phyloP scores from a whole-genome alignment of 1,284 basidiomycete species.

The Farysia itapuensis region DNA sequence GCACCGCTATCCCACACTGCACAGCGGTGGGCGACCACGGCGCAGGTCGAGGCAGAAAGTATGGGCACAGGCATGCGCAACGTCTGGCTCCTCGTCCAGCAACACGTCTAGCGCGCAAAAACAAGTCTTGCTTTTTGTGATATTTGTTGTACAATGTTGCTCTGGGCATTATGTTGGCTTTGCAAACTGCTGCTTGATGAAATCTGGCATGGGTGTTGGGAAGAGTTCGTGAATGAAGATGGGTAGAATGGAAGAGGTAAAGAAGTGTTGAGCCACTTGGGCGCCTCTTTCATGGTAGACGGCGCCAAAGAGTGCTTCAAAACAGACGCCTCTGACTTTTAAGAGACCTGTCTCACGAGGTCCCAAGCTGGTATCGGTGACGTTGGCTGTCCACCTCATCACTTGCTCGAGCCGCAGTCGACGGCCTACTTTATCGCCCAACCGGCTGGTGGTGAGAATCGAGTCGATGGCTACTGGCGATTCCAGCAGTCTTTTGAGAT shows the following conservation, averaged over 20 bases:
- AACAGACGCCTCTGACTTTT: slow-evolving; percentile 54
- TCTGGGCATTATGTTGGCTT: not conserved
- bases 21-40: slow-evolving; percentile 17
- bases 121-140: too few species aligned
- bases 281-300: slow-evolving; percentile 51
- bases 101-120: too few species aligned
- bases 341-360: slow-evolving; percentile 53
- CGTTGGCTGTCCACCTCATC: slow-evolving; percentile 58
- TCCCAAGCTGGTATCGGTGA: slow-evolving; percentile 35
- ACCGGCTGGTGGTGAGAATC: slow-evolving; percentile 39
- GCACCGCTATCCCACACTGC: too few species aligned
- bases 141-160: not conserved
- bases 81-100: slow-evolving; percentile 23
- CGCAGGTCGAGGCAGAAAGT: slow-evolving; percentile 35
- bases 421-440: slow-evolving; percentile 52
- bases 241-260: slow-evolving; percentile 17
- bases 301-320: slow-evolving; percentile 59
- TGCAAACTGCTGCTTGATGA: slow-evolving; percentile 7
- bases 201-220: slow-evolving; percentile 18
- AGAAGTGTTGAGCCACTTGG: slow-evolving; percentile 19
- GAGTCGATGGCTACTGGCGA: slow-evolving; percentile 29
- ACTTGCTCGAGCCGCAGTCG: slow-evolving; percentile 52
- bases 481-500: slow-evolving; percentile 35
- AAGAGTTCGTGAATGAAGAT: slow-evolving; percentile 19
- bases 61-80: slow-evolving; percentile 48